phyloP scores from a whole-genome alignment of 495 filamentous ascomycete genomes.

The Tetracladium marchalianum region DNA sequence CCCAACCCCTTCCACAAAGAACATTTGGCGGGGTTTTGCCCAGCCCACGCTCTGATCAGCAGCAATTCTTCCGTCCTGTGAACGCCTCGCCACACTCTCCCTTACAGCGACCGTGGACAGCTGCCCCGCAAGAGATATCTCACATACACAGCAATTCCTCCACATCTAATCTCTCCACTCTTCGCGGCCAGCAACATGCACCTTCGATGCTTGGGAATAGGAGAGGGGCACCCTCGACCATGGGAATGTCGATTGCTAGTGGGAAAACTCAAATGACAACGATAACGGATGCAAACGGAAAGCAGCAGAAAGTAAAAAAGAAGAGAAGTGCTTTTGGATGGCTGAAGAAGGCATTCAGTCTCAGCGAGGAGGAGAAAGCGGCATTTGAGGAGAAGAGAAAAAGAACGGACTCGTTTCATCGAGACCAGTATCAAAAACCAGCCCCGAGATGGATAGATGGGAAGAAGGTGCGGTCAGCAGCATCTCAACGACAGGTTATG shows the following conservation, averaged over 20 bases:
- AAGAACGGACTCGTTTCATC: not conserved
- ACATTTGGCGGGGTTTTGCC: slow-evolving; percentile 25
- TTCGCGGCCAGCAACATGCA: slow-evolving; percentile 26
- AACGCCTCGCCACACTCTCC: slow-evolving; percentile 46
- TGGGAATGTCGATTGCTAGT: slow-evolving; percentile 38
- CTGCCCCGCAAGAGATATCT: slow-evolving; percentile 18
- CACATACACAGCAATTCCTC: slow-evolving; percentile 20
- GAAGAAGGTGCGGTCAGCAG: not conserved
- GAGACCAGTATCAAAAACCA: not conserved
- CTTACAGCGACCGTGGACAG: slow-evolving; percentile 44
- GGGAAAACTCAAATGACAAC: slow-evolving; percentile 8
- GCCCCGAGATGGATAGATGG: slow-evolving; percentile 2
- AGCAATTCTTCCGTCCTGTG: slow-evolving; percentile 41
- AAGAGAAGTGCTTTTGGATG: slow-evolving; percentile 49
- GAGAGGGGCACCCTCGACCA: slow-evolving; percentile 17
- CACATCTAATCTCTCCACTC: slow-evolving; percentile 15
- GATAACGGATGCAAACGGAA: slow-evolving; percentile 15
- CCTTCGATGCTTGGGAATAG: slow-evolving; percentile 33
- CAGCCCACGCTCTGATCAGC: slow-evolving; percentile 37
- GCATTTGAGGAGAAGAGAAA: slow-evolving; percentile 37
- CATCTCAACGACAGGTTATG: too few species aligned
- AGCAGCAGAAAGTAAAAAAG: slow-evolving; percentile 38
- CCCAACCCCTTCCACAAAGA: not conserved
- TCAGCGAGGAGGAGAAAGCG: slow-evolving; percentile 44
- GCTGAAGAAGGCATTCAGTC: slow-evolving; percentile 47